Percentiles rank a stretch among this genome's conserved stretches.
These are phyloP conservation scores for Mortierella polycephala DNA, from an alignment of 371 early-diverging fungal genomes.

Conservation along the genomic window DNA sequence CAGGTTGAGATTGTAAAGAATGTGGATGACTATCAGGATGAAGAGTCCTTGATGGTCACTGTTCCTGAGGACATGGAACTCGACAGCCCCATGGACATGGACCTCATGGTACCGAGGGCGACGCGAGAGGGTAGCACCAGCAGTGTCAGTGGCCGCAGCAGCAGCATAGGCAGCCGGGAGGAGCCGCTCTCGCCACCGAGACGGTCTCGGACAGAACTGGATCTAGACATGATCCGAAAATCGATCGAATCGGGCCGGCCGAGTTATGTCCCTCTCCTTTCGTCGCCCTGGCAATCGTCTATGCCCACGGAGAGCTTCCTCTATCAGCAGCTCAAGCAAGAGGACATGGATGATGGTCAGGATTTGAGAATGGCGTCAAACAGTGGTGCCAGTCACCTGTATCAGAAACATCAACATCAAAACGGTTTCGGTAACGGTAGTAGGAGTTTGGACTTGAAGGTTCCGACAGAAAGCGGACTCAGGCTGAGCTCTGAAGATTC, in stretches of 20 bases:
- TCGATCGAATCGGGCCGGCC: slow-evolving; percentile 45
- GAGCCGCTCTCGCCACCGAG: no score
- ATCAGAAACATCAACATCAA: slow-evolving; percentile 7
- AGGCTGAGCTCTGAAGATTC: not conserved
- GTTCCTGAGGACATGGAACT: no score
- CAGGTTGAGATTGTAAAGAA: slow-evolving; percentile 50
- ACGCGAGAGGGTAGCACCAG: not conserved
- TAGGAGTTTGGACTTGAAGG: slow-evolving; percentile 18
- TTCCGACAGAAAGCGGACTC: not conserved
- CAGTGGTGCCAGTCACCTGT: not conserved
- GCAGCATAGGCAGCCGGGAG: not conserved
- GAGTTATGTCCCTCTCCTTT: slow-evolving; percentile 25
- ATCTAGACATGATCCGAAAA: slow-evolving; percentile 31
- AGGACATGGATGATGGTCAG: not conserved
- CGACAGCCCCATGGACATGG: not conserved
- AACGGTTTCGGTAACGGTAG: not conserved
- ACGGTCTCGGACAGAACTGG: slow-evolving; percentile 25
- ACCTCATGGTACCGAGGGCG: not conserved
- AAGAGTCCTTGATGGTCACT: no score
- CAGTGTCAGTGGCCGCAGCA: not conserved
- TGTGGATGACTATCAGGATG: slow-evolving; percentile 29
- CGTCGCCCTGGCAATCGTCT: not conserved
- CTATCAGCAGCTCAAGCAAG: no score
- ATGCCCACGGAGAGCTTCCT: no score
- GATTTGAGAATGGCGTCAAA: no score